A percentile compares a stretch with the other conserved stretches of the same genome.
phyloP scores from a whole-genome alignment of 2,329 filamentous ascomycete species.

The Ceratocystis huliohia region DNA sequence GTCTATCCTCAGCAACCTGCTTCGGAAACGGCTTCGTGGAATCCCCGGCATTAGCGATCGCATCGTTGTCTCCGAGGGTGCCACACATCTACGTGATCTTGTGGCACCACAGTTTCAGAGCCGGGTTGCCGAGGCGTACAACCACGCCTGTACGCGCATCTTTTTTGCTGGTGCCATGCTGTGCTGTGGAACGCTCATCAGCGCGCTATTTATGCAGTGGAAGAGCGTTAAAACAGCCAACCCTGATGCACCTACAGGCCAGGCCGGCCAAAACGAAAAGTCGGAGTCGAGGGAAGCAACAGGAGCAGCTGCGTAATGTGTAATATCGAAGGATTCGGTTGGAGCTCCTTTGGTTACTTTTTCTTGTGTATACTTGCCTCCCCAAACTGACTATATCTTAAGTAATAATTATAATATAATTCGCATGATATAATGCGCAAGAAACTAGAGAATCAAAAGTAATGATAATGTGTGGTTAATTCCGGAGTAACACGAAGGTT shows the following conservation, averaged over 20 bases:
- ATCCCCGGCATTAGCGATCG: conserved; percentile 35
- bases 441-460: background rate
- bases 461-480: background rate
- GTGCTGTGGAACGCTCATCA: conserved; percentile 42
- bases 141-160: conserved; percentile 46
- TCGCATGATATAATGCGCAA: background rate
- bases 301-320: background rate
- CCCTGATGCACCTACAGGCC: conserved; percentile 8
- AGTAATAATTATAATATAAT: background rate
- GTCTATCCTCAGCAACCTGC: conserved; percentile 38
- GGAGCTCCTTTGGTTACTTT: background rate
- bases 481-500: background rate
- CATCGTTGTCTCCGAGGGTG: conserved; percentile 36
- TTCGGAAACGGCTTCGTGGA: conserved; percentile 30
- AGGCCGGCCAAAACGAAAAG: background rate
- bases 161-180: conserved; percentile 51
- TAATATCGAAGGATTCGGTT: background rate
- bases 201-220: conserved; percentile 51
- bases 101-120: conserved; percentile 39
- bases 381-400: background rate
- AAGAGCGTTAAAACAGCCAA: conserved; percentile 47
- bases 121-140: conserved; percentile 51
- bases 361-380: background rate
- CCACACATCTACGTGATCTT: conserved; percentile 45
- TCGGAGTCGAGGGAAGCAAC: background rate